phyloP scores from a whole-genome alignment of 352 stramenopile genomes.

The Phytophthora pistaciae region DNA sequence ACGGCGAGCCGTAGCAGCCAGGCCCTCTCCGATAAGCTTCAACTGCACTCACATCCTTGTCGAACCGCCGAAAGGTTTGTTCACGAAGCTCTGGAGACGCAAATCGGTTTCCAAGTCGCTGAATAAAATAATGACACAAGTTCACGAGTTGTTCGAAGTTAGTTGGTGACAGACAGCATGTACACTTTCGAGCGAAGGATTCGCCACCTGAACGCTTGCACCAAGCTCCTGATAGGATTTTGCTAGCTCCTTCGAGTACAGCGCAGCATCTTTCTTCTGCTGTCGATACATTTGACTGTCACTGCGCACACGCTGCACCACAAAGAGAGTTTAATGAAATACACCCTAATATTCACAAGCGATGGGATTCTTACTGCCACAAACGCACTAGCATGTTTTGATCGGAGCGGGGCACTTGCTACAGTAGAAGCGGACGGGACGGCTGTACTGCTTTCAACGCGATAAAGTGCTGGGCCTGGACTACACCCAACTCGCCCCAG shows the following conservation, averaged over 20 bases:
- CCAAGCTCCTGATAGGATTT: slow-evolving; percentile 61
- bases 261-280: slow-evolving; percentile 28
- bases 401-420: slow-evolving; percentile 31
- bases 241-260: slow-evolving; percentile 61
- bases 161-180: too few relatives aligned
- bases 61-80: slow-evolving; percentile 49
- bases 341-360: neutral
- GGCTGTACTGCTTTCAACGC: slow-evolving; percentile 23
- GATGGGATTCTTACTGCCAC: slow-evolving; percentile 25
- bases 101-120: slow-evolving; percentile 47
- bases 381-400: slow-evolving; percentile 46
- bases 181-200: neutral
- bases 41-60: slow-evolving; percentile 6
- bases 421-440: slow-evolving; percentile 21
- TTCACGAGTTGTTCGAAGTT: too few relatives aligned
- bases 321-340: neutral
- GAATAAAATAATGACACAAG: neutral
- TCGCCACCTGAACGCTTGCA: slow-evolving; percentile 42
- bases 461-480: slow-evolving; percentile 33
- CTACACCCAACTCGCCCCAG: slow-evolving; percentile 28
- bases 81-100: slow-evolving; percentile 38
- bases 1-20: slow-evolving; percentile 15
- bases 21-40: slow-evolving; percentile 48
- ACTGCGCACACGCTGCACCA: slow-evolving; percentile 42
- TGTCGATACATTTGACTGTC: slow-evolving; percentile 45